Evolutionary conservation across 805 yeast genomes (phyloP), one percentile per base, ranked within the genome.

Genomic region (Saccharomycopsis babjevae): DNA sequence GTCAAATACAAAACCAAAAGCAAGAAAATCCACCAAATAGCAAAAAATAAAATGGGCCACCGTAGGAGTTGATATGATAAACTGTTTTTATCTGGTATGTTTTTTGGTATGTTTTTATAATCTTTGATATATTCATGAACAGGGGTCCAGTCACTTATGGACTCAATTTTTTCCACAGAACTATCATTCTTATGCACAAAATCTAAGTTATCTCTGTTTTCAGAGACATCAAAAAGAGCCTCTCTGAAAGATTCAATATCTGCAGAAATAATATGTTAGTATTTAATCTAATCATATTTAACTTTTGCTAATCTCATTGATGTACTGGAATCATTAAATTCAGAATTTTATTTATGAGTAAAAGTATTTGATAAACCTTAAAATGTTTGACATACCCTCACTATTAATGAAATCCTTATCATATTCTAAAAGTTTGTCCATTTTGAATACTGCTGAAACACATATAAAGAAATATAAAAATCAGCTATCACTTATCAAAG

Each of bases 1-100:
- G 77, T 40, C 5, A 81, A 70, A 69, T 88, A 88, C 0, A 79
- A 55, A 0, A 76, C 30, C 30, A 83, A 76, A 13, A 88, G 72
- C 2, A 83, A 61, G 0, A 68, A 42, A 0, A 85, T 74, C 90
- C 92, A 88, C 16, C 73, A 38, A 1, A 79, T 65, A 0, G 84
- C 80, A 18, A 80, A 71, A 0, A 80, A 56, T 59, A 88, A 72
- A 3, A 86, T 70, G 0, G 94, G 96, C 80, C 86, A 87, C 54
- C 94, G 72, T 32, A 88, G 73, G 0, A 87, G 46, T 54, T 72
- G 70, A 65, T 79, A 82, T 0, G 82, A 72, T 56, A 72, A 64
- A 30, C 81, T 79, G 30, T 71, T 70, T 28, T 8, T 46, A 25
- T 22, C 32, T 15, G 52, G 52, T 11, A 13, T n/a, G 15, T 3